phyloP scores from a whole-genome alignment of 306 rosid genomes.

The Inga oerstediana region DNA sequence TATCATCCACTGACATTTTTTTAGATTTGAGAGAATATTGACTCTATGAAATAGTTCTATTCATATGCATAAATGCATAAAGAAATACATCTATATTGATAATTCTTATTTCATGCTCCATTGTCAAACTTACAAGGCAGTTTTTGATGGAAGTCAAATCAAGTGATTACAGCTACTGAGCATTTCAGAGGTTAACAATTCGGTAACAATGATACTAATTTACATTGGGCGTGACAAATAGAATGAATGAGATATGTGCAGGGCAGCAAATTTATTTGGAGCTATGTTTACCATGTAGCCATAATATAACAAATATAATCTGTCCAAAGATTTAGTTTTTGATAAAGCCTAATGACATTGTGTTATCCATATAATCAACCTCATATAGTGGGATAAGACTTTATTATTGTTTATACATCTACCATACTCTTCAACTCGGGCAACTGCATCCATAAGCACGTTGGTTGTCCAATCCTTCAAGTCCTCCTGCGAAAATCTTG shows the following conservation, averaged over 20 bases:
- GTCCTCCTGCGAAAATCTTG: too few species aligned
- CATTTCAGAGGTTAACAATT: background rate
- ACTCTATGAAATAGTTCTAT: background rate
- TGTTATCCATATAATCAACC: too few species aligned
- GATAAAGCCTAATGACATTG: accelerated
- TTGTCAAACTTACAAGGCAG: background rate
- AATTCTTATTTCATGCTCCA: background rate
- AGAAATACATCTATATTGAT: background rate
- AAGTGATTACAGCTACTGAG: background rate
- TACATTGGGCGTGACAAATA: background rate
- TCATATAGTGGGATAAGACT: accelerated
- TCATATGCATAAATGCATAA: background rate
- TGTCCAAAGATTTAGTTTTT: too few species aligned
- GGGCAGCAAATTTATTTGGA: slow-evolving; percentile 21
- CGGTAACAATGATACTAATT: background rate
- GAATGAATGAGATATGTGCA: background rate
- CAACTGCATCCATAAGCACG: too few species aligned
- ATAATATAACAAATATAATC: too few species aligned
- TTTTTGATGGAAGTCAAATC: background rate
- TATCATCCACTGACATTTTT: slow-evolving; percentile 1
- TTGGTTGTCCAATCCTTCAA: too few species aligned
- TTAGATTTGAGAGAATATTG: background rate
- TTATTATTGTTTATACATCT: too few species aligned
- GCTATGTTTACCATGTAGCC: background rate
- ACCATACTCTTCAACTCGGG: slow-evolving; percentile 50